A percentile compares a stretch with the other conserved stretches of the same genome.
phyloP scores from a whole-genome alignment of 345 rosid genomes.

The Camelina laxa region DNA sequence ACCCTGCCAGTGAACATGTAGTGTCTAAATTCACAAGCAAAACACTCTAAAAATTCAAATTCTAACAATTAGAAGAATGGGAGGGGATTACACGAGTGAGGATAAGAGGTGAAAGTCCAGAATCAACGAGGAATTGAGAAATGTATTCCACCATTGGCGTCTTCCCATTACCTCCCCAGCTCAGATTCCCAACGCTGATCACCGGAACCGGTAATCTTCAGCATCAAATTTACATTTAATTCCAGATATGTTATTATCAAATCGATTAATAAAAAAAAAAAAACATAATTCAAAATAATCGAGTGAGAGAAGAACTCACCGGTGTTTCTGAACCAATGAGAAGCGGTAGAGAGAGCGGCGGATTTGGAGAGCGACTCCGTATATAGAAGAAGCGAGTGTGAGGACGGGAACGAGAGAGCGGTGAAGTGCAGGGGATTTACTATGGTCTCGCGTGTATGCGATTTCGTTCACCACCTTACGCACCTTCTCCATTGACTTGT shows the following conservation, averaged over 20 bases:
- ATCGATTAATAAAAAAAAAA: not conserved
- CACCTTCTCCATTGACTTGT: slow-evolving; percentile 57
- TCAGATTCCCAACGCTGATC: slow-evolving; percentile 87
- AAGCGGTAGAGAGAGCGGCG: slow-evolving; percentile 60
- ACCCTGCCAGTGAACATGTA: slow-evolving; percentile 51
- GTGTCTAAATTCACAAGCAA: not conserved
- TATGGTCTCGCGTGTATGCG: slow-evolving; percentile 60
- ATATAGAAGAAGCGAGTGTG: slow-evolving; percentile 60
- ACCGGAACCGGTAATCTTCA: slow-evolving; percentile 80
- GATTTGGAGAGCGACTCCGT: slow-evolving; percentile 55
- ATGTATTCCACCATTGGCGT: slow-evolving; percentile 92
- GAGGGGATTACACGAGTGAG: slow-evolving; percentile 64
- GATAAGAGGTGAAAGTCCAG: slow-evolving; percentile 71
- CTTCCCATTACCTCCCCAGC: slow-evolving; percentile 96
- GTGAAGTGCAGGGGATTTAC: slow-evolving; percentile 51
- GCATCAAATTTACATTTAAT: not conserved
- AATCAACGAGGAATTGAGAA: slow-evolving; percentile 54
- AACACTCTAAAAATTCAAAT: not conserved
- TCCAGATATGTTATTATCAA: not conserved
- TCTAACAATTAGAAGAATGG: not conserved
- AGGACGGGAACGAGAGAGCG: slow-evolving; percentile 63
- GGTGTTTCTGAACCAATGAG: slow-evolving; percentile 54
- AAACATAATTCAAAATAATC: not conserved
- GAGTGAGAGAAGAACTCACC: slow-evolving; percentile 45
- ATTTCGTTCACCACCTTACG: slow-evolving; percentile 59